Conservation (phyloP, 202 grass and related monocot genomes). For the Eragrostis tef region DNA sequence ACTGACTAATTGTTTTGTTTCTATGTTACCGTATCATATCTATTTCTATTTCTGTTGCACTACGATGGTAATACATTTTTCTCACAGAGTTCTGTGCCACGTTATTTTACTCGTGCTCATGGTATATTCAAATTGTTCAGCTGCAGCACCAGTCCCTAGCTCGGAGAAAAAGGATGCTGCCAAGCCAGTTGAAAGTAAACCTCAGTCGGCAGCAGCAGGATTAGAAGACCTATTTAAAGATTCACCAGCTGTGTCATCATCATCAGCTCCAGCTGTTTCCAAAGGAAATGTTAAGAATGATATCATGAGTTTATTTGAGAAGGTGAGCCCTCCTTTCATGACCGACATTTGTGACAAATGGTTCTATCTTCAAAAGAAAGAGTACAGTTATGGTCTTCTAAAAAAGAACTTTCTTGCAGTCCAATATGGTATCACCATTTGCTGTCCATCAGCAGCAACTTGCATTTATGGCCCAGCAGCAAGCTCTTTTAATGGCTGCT, state of each 20-base stretch:
- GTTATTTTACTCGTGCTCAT: constrained; percentile 43
- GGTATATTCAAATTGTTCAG: constrained; percentile 55
- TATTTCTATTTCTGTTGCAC: constrained; percentile 14
- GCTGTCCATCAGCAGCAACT: constrained; percentile 89
- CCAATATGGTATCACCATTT: constrained; percentile 88
- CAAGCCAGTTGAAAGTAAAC: constrained; percentile 70
- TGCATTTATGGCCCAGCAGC: constrained; percentile 82
- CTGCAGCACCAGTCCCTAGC: constrained; percentile 66
- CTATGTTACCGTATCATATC: not conserved
- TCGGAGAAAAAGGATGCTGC: constrained; percentile 64
- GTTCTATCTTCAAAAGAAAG: not conserved
- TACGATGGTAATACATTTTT: not conserved
- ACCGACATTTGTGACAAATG: constrained; percentile 37
- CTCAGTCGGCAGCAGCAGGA: constrained; percentile 55
- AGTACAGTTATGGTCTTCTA: constrained; percentile 52
- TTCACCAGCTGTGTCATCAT: constrained; percentile 57
- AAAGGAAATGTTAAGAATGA: constrained; percentile 74
- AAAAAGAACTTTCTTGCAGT: constrained; percentile 68
- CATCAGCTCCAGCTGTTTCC: constrained; percentile 60
- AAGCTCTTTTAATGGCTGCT: constrained; percentile 86
- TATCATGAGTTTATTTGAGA: constrained; percentile 99
- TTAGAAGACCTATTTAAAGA: constrained; percentile 92
- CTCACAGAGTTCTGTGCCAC: not conserved
- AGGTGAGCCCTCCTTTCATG: constrained; percentile 59
- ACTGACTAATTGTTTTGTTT: constrained; percentile 21